These are phyloP conservation scores for Monascus purpureus DNA, from an alignment of 495 filamentous ascomycete genomes.

Conservation along the genomic window DNA sequence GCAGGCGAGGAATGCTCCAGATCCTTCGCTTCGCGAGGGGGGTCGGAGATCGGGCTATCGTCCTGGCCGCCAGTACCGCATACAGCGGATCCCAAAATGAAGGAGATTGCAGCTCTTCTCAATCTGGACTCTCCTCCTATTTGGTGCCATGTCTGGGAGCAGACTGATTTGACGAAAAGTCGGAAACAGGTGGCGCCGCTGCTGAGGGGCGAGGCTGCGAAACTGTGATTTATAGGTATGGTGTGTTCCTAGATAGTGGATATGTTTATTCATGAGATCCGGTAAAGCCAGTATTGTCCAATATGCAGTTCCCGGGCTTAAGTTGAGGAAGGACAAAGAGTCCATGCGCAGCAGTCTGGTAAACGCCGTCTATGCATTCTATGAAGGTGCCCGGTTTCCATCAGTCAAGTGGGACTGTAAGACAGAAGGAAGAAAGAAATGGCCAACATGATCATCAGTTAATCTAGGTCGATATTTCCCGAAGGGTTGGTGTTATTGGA, in stretches of 20 bases:
- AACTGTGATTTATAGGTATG: conserved; percentile 10
- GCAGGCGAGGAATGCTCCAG: conserved; percentile 29
- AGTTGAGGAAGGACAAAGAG: too few relatives aligned
- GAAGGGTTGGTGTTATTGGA: too few relatives aligned
- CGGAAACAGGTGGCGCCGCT: conserved; percentile 84
- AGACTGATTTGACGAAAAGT: conserved; percentile 53
- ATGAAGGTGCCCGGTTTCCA: too few relatives aligned
- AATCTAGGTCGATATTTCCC: too few relatives aligned
- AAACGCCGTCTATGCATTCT: too few relatives aligned
- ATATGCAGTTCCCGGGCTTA: too few relatives aligned
- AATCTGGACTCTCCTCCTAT: conserved; percentile 5
- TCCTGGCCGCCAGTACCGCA: conserved; percentile 37
- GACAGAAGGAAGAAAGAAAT: too few relatives aligned
- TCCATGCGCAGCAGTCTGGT: too few relatives aligned
- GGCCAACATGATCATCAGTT: too few relatives aligned
- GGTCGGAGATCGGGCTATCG: conserved; percentile 40
- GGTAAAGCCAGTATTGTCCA: too few relatives aligned
- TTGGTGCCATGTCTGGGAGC: conserved; percentile 46
- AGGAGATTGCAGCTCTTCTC: conserved; percentile 20
- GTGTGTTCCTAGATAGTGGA: neutral
- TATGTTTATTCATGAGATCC: neutral
- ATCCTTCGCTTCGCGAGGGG: conserved; percentile 36
- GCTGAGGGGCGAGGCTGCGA: conserved; percentile 49
- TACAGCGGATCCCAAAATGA: conserved; percentile 14
- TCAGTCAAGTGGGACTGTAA: too few relatives aligned